Evolutionary conservation across 768 basidiomycete genomes (phyloP), one percentile per base, ranked within the genome.

Genomic region (Lentinula guzmanii): DNA sequence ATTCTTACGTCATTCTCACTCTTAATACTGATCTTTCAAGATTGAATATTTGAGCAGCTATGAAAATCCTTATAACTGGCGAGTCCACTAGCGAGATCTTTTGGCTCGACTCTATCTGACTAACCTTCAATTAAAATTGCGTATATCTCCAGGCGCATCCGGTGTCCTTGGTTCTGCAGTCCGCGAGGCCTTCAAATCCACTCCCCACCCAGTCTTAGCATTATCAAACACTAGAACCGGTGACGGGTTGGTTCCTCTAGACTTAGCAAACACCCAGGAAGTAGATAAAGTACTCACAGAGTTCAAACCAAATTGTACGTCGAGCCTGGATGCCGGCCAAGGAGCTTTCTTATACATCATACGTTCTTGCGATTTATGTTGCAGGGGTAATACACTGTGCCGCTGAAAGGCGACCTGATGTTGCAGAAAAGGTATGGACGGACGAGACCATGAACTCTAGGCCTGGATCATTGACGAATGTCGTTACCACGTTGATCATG

Each of bases 321-420:
- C 34, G 45, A 41, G 41, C 45, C 42, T 50, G 39, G 21, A 18
- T 10, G 11, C 28, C 60, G 28, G 28, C 18, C 48, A 9, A 21
- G 34, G 60, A 46, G 50, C 28, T 28, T 28, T 28, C 28, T 28
- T 28, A 28, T 28, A 28, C 28, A 3, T 28, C 28, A 28, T 4
- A 24, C 54, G 7, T 15, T 34, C 39, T 60, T 37, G 13, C 35
- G 18, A 43, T 52, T 34, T 34, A 39, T 7, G 24, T 60, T 56
- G 66, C 69, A 90, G 88, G 89, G 86, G 85, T 98, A 42, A 86
- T 98, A 15, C 96, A 98, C 69, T 97, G 95, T 68, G 96, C 96
- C 13, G 96, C 96, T 2, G 95, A 98, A 74, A 76, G 96, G 63
- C 78, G 95, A 48, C 94, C 95, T 4, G 95, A 98, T 69, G 90